Evolutionary conservation across 352 stramenopile species (phyloP).

Genomic region (Pythium coloratum): DNA sequence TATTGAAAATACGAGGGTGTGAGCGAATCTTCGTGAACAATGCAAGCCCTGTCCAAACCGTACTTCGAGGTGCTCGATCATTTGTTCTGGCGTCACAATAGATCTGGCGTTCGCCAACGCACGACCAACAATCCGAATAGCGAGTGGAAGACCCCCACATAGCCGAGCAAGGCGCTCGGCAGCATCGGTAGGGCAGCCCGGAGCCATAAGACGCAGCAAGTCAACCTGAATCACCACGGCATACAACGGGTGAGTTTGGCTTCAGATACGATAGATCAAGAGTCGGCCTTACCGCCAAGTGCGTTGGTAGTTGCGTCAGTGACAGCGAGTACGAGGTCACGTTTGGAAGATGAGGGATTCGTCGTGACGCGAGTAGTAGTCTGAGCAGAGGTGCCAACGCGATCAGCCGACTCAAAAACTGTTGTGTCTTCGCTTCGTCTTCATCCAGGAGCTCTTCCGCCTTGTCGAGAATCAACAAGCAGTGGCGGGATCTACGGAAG

Average conservation of each 20-base stretch:
- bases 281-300: conserved; percentile 47
- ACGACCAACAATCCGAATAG: conserved; percentile 73
- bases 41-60: no score
- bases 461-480: conserved; percentile 76
- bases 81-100: conserved; percentile 69
- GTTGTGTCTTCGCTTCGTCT: conserved; percentile 68
- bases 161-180: conserved; percentile 62
- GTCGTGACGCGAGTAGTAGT: conserved; percentile 66
- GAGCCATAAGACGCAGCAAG: conserved; percentile 60
- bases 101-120: conserved; percentile 71
- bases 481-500: conserved; percentile 51
- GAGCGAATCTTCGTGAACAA: not conserved
- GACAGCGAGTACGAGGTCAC: conserved; percentile 75
- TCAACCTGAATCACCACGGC: conserved; percentile 41
- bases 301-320: conserved; percentile 62
- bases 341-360: conserved; percentile 72
- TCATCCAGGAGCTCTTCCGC: conserved; percentile 77
- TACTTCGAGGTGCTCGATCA: conserved; percentile 77
- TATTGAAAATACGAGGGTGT: not conserved
- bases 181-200: conserved; percentile 50
- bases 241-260: no score
- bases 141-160: conserved; percentile 72
- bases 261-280: no score
- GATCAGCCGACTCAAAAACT: conserved; percentile 64
- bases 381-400: conserved; percentile 64